A percentile compares a stretch with the other conserved stretches of the same genome.
Evolutionary conservation across 139 green algal species (phyloP).

Genomic region (Auxenochlorella pyrenoidosa): DNA sequence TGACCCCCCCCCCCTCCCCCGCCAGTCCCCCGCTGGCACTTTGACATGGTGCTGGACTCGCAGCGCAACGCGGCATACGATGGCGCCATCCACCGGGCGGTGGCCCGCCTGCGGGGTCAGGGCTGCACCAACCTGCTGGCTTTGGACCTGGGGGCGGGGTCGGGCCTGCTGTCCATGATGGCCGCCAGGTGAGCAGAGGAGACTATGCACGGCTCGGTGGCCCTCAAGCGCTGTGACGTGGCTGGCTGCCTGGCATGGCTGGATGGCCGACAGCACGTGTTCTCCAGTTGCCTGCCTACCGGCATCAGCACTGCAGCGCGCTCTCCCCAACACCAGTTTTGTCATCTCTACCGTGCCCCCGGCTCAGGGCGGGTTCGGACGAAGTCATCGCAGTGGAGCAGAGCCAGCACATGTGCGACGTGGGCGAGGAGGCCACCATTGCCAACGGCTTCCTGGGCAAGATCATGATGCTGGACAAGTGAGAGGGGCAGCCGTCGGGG

Average conservation of each 20-base stretch:
- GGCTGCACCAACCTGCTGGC: slow-evolving; percentile 47
- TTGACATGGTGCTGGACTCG: slow-evolving; percentile 84
- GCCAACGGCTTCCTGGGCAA: slow-evolving; percentile 68
- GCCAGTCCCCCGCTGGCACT: slow-evolving; percentile 82
- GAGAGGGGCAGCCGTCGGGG: too few species aligned
- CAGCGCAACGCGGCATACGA: slow-evolving; percentile 77
- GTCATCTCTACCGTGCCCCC: too few species aligned
- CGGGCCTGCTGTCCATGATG: slow-evolving; percentile 84
- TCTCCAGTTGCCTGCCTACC: too few species aligned
- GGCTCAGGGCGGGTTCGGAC: slow-evolving; percentile 60
- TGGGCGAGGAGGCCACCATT: slow-evolving; percentile 68
- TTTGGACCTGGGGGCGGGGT: slow-evolving; percentile 81
- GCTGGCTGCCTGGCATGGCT: too few species aligned
- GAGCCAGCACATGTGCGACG: slow-evolving; percentile 72
- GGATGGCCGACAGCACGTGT: too few species aligned
- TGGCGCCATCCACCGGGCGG: slow-evolving; percentile 58
- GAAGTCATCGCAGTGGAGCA: slow-evolving; percentile 65
- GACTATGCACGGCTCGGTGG: not conserved
- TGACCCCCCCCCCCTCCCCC: not conserved
- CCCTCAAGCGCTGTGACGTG: not conserved
- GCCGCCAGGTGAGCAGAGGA: slow-evolving; percentile 54
- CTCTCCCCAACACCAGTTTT: too few species aligned
- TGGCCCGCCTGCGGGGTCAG: slow-evolving; percentile 16
- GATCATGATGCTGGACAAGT: slow-evolving; percentile 64
- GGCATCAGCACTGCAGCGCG: too few species aligned